phyloP scores from a whole-genome alignment of 2,329 filamentous ascomycete species.

The Pseudodiploospora longispora region DNA sequence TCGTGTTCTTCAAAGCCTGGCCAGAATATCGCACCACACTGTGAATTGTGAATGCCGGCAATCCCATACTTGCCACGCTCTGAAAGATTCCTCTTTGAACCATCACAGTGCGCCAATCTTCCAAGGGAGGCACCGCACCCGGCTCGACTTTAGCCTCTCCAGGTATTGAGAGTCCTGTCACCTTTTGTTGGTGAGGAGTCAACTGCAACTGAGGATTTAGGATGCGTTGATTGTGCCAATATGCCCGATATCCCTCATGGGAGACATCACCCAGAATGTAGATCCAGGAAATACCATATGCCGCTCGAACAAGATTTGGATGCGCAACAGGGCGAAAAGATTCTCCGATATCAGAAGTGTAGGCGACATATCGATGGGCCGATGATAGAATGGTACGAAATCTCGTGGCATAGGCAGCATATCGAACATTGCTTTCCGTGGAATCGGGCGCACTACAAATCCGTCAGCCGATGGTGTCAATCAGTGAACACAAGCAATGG shows the following conservation, averaged over 20 bases:
- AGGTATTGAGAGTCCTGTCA: conserved; percentile 34
- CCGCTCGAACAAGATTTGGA: conserved; percentile 68
- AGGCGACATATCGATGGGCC: conserved; percentile 92
- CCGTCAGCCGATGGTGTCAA: conserved; percentile 1
- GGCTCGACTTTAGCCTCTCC: conserved; percentile 24
- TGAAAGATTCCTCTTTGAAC: conserved; percentile 87
- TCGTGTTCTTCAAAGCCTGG: conserved; percentile 70
- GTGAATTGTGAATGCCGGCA: conserved; percentile 91
- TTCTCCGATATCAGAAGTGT: conserved; percentile 93
- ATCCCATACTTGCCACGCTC: conserved; percentile 80
- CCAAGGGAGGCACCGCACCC: conserved; percentile 56
- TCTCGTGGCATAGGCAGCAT: conserved; percentile 84
- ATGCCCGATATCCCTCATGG: conserved; percentile 93
- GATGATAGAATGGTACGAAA: conserved; percentile 80
- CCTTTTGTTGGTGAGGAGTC: conserved; percentile 39
- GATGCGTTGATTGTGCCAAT: conserved; percentile 72
- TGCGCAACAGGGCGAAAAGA: conserved; percentile 91
- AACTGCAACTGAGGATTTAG: conserved; percentile 59
- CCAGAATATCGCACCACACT: conserved; percentile 87
- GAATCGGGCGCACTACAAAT: conserved; percentile 50
- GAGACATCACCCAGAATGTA: conserved; percentile 87
- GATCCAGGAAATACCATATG: conserved; percentile 87
- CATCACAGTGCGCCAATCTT: conserved; percentile 90
- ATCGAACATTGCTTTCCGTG: conserved; percentile 78
- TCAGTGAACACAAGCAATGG: conserved; percentile 10